Evolutionary conservation across 106 monocot genomes (phyloP).

Genomic region (Cymbidium sinense): DNA sequence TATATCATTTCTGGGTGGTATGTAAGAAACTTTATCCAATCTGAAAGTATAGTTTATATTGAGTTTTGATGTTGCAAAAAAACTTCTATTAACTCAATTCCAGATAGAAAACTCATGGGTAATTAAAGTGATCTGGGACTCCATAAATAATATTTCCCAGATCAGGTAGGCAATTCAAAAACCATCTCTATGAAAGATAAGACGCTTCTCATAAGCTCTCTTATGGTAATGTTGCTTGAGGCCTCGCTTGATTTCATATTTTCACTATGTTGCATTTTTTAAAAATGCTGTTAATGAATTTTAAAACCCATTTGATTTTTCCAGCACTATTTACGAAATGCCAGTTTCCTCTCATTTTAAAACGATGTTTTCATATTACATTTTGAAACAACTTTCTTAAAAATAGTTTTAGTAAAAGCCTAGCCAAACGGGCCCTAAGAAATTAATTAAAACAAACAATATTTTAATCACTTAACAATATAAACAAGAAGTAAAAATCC

Average conservation of each 20-base stretch:
- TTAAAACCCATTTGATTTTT: no score
- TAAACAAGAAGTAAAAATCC: background rate
- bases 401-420: no score
- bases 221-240: background rate
- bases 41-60: background rate
- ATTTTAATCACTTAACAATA: background rate
- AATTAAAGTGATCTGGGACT: background rate
- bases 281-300: no score
- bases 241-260: no score
- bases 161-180: background rate
- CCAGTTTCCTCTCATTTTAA: no score
- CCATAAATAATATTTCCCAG: background rate
- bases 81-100: background rate
- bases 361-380: no score
- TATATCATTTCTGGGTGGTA: background rate
- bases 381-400: no score
- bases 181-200: background rate
- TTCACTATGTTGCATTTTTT: no score
- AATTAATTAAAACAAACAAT: background rate
- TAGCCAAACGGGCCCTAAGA: no score
- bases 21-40: background rate
- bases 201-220: background rate
- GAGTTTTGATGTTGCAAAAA: background rate
- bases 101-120: background rate
- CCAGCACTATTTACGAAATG: no score